Evolutionary conservation across 805 yeast species (phyloP).

Genomic region (Yarrowia sp.): DNA sequence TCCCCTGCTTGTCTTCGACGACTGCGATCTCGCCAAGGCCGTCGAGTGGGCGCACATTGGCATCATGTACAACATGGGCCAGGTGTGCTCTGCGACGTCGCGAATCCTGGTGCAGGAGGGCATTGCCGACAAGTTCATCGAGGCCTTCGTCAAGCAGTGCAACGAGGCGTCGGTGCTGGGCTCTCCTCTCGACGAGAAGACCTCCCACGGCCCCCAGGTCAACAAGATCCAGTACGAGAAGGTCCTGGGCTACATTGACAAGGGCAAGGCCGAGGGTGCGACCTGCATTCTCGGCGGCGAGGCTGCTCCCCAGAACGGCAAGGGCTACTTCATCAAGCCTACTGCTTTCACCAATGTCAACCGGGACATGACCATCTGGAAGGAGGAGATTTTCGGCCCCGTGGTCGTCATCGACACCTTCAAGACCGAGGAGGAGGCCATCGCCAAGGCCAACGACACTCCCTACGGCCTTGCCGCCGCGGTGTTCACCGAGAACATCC

Average conservation of each 20-base stretch:
- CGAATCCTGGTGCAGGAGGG: constrained; percentile 85
- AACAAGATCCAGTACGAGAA: constrained; percentile 74
- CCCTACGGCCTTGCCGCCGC: constrained; percentile 78
- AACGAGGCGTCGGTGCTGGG: constrained; percentile 61
- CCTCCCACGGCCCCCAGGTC: constrained; percentile 91
- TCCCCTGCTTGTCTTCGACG: constrained; percentile 84
- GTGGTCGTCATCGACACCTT: constrained; percentile 83
- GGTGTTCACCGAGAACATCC: constrained; percentile 72
- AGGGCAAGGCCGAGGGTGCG: constrained; percentile 84
- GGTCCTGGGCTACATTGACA: constrained; percentile 70
- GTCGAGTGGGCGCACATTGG: constrained; percentile 74
- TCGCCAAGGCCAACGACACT: constrained; percentile 73
- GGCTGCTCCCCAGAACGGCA: constrained; percentile 47
- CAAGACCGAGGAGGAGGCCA: constrained; percentile 76
- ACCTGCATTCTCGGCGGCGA: constrained; percentile 79
- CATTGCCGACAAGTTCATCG: constrained; percentile 73
- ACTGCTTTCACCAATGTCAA: constrained; percentile 82
- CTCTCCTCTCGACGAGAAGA: constrained; percentile 73
- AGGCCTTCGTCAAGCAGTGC: constrained; percentile 54
- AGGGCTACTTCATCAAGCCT: constrained; percentile 55
- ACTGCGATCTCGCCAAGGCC: constrained; percentile 75
- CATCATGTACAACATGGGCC: constrained; percentile 92
- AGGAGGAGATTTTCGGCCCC: constrained; percentile 94
- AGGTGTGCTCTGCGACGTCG: constrained; percentile 93
- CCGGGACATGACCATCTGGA: constrained; percentile 69